These are phyloP conservation scores for Pleurotus eryngii DNA, from an alignment of 768 basidiomycete species.

Conservation along the genomic window DNA sequence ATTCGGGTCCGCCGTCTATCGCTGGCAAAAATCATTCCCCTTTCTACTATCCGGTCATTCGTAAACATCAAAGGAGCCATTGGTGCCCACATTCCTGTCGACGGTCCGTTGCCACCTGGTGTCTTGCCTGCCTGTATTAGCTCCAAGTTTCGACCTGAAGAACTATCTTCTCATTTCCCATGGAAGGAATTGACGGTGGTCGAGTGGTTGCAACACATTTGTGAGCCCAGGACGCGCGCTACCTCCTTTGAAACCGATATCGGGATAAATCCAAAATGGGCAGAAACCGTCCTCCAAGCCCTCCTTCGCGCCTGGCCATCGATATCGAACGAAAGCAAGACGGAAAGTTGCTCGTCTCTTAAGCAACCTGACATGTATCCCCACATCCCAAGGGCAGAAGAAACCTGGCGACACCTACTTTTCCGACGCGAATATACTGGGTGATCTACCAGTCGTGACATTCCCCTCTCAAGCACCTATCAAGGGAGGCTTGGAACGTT, in stretches of 20 bases:
- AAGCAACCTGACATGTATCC: slow-evolving; percentile 55
- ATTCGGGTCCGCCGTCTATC: slow-evolving; percentile 18
- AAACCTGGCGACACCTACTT: slow-evolving; percentile 78
- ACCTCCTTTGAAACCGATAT: slow-evolving; percentile 56
- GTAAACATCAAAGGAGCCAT: slow-evolving; percentile 56
- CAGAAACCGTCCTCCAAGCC: slow-evolving; percentile 72
- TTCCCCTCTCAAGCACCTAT: slow-evolving; percentile 61
- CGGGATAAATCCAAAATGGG: slow-evolving; percentile 62
- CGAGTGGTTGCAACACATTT: slow-evolving; percentile 74
- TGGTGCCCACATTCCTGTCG: slow-evolving; percentile 55
- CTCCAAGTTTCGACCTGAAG: slow-evolving; percentile 49
- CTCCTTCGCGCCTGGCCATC: slow-evolving; percentile 74
- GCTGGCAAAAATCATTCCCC: slow-evolving; percentile 59
- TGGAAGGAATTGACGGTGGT: slow-evolving; percentile 76
- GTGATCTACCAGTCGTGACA: slow-evolving; percentile 79
- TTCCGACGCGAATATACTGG: slow-evolving; percentile 80
- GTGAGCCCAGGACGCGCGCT: slow-evolving; percentile 40
- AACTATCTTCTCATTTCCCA: slow-evolving; percentile 55
- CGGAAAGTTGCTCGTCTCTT: slow-evolving; percentile 48
- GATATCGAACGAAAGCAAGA: slow-evolving; percentile 45
- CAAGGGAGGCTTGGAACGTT: slow-evolving; percentile 70
- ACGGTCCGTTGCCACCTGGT: slow-evolving; percentile 73
- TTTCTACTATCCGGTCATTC: slow-evolving; percentile 69
- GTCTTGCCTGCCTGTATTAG: slow-evolving; percentile 69
- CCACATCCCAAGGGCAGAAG: slow-evolving; percentile 73